Base-by-base conservation (phyloP, 2,329 filamentous ascomycete genomes). In the Epichloe coenophiala region DNA sequence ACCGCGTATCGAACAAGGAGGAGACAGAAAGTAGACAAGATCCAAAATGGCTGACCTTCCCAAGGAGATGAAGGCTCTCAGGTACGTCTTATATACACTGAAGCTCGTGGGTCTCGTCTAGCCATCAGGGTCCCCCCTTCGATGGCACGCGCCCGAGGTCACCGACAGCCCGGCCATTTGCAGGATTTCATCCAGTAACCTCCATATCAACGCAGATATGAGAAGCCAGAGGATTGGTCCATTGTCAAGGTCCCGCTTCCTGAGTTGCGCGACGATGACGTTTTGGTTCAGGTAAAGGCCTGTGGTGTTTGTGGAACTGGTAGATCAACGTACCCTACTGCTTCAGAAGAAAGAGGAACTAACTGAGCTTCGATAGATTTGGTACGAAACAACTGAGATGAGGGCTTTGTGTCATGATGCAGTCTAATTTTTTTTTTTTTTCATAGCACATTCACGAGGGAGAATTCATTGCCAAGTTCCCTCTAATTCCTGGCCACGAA, bases 401-500 rank as follows among this genome's bases (percentile, higher is more conserved):
- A 38, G 2, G n/a, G 1, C 13, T 9, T 3, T 15, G 17, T n/a
- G 11, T 19, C 5, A 31, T 31, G 7, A 27, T 27, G 7, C 27
- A 13, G 1, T 40, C 21, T 40, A 13, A 33, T 38, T 6, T 36
- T 36, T 21, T 47, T 36, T 21, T 47, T 9, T 47, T 27, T 2
- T 27, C 8, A 13, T 49, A 63, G 63, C 78, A 82, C 60, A 81
- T 81, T 59, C 81, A 85, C 60, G 78, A 84, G 63, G 83, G 82
- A 60, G 81, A 85, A 67, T 86, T 86, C 57, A 72, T 73, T 42
- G 70, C 69, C 56, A 69, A 81, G 68, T 84, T 84, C 61, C 81
- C 81, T 48, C 68, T 84, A 52, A 80, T 84, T 58, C 80, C 80
- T 53, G 80, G 81, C 47, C 82, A 86, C 58, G 82, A 86, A 64